A percentile compares a stretch with the other conserved stretches of the same genome.
Conservation (phyloP, 2,329 filamentous ascomycete genomes). For the Rugonectria rugulosa region DNA sequence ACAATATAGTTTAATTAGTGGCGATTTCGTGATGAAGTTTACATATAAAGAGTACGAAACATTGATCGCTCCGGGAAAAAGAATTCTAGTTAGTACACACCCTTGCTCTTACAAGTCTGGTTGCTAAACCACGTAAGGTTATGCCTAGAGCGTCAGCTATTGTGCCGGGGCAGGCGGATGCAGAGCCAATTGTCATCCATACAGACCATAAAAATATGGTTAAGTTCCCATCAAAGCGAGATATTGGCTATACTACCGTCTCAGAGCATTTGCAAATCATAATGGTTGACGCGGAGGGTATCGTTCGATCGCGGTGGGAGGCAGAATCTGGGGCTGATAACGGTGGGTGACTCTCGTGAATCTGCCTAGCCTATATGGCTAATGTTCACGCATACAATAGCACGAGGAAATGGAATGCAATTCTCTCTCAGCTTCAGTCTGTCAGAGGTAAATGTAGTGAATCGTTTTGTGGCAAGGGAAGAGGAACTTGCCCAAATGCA, state of each 20-base stretch:
- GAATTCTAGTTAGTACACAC: slow-evolving; percentile 1
- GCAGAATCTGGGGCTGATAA: not conserved
- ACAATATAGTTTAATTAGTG: slow-evolving; percentile 8
- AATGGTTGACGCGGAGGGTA: not conserved
- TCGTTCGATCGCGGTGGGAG: slow-evolving; percentile 5
- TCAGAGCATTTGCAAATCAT: slow-evolving; percentile 1
- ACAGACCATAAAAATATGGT: slow-evolving; percentile 12
- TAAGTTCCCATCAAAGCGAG: slow-evolving; percentile 1
- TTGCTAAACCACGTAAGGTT: slow-evolving; percentile 4
- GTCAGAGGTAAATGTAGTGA: slow-evolving; percentile 1
- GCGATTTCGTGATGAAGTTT: slow-evolving; percentile 11
- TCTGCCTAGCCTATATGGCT: not conserved
- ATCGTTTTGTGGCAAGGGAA: slow-evolving; percentile 27
- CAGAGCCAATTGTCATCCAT: slow-evolving; percentile 5
- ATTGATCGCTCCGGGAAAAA: not conserved
- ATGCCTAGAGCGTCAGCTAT: slow-evolving; percentile 9
- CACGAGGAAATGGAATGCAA: not conserved
- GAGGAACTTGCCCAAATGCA: slow-evolving; percentile 28
- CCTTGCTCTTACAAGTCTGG: not conserved
- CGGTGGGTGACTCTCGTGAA: not conserved
- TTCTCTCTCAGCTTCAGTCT: slow-evolving; percentile 4
- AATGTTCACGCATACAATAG: not conserved
- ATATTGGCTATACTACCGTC: slow-evolving; percentile 1
- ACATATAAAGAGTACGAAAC: slow-evolving; percentile 13
- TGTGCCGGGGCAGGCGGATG: slow-evolving; percentile 4